Conservation (phyloP, 306 rosid genomes). For the Parietaria judaica region DNA sequence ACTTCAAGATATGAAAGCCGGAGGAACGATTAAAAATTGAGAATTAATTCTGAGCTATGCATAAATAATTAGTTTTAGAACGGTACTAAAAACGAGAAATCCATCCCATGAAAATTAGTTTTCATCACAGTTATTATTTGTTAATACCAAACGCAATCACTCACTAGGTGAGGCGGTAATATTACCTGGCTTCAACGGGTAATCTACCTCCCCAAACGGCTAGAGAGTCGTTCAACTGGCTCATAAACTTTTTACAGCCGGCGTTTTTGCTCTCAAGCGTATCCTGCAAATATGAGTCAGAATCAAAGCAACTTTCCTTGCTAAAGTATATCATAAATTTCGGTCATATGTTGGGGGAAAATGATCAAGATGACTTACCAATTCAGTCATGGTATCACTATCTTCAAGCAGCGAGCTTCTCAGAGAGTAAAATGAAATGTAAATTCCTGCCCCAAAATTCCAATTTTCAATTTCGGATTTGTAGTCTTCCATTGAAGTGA, state of each 20-base stretch:
- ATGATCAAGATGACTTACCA: constrained; percentile 37
- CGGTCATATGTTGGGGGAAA: neutral
- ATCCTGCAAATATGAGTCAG: constrained; percentile 44
- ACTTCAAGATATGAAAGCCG: neutral
- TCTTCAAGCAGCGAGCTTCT: constrained; percentile 69
- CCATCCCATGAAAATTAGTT: too few relatives aligned
- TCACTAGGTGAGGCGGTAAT: neutral
- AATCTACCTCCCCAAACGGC: constrained; percentile 73
- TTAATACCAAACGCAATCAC: neutral
- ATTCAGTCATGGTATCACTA: constrained; percentile 40
- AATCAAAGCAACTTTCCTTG: neutral
- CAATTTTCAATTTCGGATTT: constrained; percentile 97
- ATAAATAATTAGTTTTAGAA: too few relatives aligned
- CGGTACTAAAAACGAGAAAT: too few relatives aligned
- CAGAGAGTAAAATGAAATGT: constrained; percentile 68
- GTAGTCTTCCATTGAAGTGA: constrained; percentile 75
- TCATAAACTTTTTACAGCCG: constrained; percentile 51
- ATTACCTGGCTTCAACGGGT: constrained; percentile 71
- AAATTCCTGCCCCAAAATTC: constrained; percentile 95
- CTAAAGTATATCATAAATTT: too few relatives aligned
- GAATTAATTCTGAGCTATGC: too few relatives aligned
- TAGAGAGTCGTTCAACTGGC: constrained; percentile 69
- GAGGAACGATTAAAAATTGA: neutral
- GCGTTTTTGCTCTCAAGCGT: constrained; percentile 69
- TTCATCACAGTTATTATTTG: neutral